Evolutionary conservation across 1,284 basidiomycete genomes (phyloP), one percentile per base, ranked within the genome.

Genomic region (Fomitopsis palustris): DNA sequence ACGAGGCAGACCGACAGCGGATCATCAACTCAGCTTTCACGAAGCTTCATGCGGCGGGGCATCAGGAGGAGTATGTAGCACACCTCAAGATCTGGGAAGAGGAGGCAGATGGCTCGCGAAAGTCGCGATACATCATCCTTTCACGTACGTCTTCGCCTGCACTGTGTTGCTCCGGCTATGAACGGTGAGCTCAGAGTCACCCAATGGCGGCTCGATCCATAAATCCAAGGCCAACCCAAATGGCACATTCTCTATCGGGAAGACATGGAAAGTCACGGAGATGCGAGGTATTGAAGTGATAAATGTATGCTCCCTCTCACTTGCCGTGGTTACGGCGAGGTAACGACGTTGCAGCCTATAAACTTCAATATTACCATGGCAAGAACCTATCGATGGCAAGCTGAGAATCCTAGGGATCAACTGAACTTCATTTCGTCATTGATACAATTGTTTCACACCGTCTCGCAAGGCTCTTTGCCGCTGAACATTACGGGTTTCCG

Each of bases 141-240:
- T 90, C 94, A 63, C 83, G 94, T 95, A 78, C 75, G 92, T 88
- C 54, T 42, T 53, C 39, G 27, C 16, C 60, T 55, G 31, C 42
- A 56, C 29, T 62, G 35, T 54, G 56, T 51, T 51, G 53, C 42
- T 43, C 52, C 45, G 53, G 21, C 42, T 53, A 56, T 58, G 60
- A 68, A 52, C 54, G 68, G 54, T 47, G 37, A 47, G 42, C 42
- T 33, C 65, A 93, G 92, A 88, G 72, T 79, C 85, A 8, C 80
- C 73, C 65, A 81, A 82, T 65, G 86, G 87, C 60, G 91, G 88
- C 8, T 87, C 89, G 69, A 81, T 98, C 25, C 95, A 99, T 82
- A 99, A 99, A 75, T 95, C 95, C 7, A 98, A 98, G 75, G 77
- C 94, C 61, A 99, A 99, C 72, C 88, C 90, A 39, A 99, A 98